Conservation (phyloP, 257 asterid species). For the Solanum sejunctum region DNA sequence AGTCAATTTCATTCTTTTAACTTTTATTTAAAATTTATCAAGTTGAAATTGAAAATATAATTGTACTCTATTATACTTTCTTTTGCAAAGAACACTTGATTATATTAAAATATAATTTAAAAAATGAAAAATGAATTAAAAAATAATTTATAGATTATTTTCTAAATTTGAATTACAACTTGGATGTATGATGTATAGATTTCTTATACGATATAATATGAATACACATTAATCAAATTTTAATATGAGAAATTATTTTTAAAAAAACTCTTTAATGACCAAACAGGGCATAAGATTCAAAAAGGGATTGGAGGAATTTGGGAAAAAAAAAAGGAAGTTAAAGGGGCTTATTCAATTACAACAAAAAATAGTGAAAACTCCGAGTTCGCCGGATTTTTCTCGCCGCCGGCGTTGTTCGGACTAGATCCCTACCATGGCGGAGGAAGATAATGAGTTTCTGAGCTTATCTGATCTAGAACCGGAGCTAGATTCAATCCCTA, state of each 20-base stretch:
- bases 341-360: not conserved
- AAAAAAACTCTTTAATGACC: not conserved
- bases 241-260: no score
- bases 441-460: not conserved
- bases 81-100: not conserved
- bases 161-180: not conserved
- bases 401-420: not conserved
- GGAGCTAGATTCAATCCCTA: constrained; percentile 3
- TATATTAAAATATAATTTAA: no score
- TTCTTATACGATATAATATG: no score
- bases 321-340: not conserved
- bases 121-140: not conserved
- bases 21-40: no score
- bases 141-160: no score
- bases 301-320: not conserved
- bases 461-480: not conserved
- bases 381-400: not conserved
- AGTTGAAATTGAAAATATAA: no score
- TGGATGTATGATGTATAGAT: no score
- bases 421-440: constrained; percentile 6
- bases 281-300: not conserved
- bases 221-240: no score
- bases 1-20: no score
- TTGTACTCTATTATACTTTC: not conserved
- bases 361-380: not conserved